These are phyloP conservation scores for Macaranga tanarius DNA, from an alignment of 441 rosid genomes.

Conservation along the genomic window DNA sequence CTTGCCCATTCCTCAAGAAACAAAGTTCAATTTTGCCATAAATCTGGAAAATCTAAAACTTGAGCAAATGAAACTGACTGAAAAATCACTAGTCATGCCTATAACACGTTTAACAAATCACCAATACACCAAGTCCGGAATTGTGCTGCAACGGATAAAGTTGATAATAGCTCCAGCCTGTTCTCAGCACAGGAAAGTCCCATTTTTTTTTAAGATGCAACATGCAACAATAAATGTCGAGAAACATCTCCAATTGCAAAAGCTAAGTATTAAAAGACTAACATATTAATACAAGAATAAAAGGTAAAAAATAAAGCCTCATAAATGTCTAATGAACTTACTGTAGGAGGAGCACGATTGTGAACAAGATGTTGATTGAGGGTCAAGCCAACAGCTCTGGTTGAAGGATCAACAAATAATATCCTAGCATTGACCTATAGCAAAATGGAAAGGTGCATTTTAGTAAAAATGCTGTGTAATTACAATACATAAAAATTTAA, in stretches of 20 bases:
- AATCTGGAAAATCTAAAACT: not conserved
- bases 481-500: not conserved
- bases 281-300: not conserved
- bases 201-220: not conserved
- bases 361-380: constrained; percentile 80
- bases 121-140: not conserved
- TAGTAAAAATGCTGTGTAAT: constrained; percentile 1
- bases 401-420: constrained; percentile 86
- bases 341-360: constrained; percentile 74
- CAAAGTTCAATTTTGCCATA: not conserved
- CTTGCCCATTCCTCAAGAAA: not conserved
- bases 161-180: not conserved
- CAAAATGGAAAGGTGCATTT: constrained; percentile 23
- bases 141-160: not conserved
- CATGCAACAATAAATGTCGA: not conserved
- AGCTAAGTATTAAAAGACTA: not conserved
- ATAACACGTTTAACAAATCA: not conserved
- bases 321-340: constrained; percentile 35
- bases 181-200: not conserved
- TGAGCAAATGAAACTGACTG: not conserved
- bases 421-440: constrained; percentile 88
- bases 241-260: not conserved
- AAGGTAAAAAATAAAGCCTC: not conserved
- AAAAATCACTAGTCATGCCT: not conserved
- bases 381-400: constrained; percentile 96